Base-by-base conservation (phyloP, 805 yeast genomes). In the Candida vartiovaarae region DNA sequence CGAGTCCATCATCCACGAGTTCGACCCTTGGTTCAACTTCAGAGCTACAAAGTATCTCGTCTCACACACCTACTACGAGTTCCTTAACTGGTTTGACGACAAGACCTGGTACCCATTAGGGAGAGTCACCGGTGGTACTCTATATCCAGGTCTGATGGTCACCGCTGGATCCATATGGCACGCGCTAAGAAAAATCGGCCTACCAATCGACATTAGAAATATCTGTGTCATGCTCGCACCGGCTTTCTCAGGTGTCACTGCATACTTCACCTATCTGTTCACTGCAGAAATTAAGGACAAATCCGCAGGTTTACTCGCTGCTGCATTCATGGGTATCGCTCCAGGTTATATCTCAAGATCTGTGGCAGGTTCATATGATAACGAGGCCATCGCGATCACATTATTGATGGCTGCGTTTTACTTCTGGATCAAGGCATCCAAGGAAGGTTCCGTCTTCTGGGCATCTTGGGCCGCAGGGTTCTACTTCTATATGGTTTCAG, bases 101-200 rank as follows among this genome's bases (percentile, higher is more conserved):
- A 79, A 96, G 61, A 91, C 99, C 20, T 93, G 99, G 99, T 93
- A 93, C 64, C 99, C 99, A 20, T 73, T 93, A 53, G 99, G 99
- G 23, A 78, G 99, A 68, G 99, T 93, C 59, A 93, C 99, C 9
- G 99, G 99, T 55, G 99, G 99, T 46, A 95, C 99, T 2, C 67
- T 93, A 49, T 93, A 95, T 60, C 99, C 99, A 4, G 99, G 99
- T 6, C 71, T 95, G 53, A 93, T 93, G 99, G 96, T 95, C 26
- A 88, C 99, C 4, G 81, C 95, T n/a, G 95, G 95, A 24, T 74
- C 86, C 24, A 82, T 95, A 45, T 90, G 91, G 82, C 85, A 80
- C 55, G 56, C 78, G 4, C 71, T 93, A 49, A 70, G 74, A 45
- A 64, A 79, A 38, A 54, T 79, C 36, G 80, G 89, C 5, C 65